phyloP scores from a whole-genome alignment of 345 rosid genomes.

The thale cress (Arabidopsis thaliana) region DNA sequence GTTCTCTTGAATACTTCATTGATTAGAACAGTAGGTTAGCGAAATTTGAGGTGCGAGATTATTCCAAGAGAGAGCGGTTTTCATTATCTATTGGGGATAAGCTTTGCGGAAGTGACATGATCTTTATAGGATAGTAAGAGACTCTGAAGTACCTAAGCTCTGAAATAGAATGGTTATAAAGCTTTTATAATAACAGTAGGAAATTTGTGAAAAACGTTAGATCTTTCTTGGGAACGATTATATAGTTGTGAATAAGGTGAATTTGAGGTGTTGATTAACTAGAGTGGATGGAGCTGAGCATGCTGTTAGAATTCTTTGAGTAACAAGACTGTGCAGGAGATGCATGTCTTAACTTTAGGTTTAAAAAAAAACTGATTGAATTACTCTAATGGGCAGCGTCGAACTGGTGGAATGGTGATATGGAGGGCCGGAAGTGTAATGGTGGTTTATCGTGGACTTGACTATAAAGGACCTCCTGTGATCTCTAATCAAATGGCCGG shows the following conservation, averaged over 20 bases:
- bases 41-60: conserved; percentile 20
- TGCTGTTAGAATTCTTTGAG: not conserved
- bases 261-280: not conserved
- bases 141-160: not conserved
- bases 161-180: conserved; percentile 7
- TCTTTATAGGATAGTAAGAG: conserved; percentile 1
- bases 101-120: not conserved
- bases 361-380: conserved; percentile 28
- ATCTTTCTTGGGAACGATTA: conserved; percentile 13
- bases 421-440: conserved; percentile 99
- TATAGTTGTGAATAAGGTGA: conserved; percentile 18
- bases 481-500: conserved; percentile 46
- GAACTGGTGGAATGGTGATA: conserved; percentile 92
- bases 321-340: conserved; percentile 28
- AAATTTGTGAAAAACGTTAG: not conserved
- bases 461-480: conserved; percentile 72
- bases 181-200: not conserved
- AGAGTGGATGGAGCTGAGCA: conserved; percentile 25
- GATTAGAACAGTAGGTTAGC: not conserved
- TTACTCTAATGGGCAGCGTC: conserved; percentile 73
- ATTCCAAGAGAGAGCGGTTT: not conserved
- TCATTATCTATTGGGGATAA: conserved; percentile 7
- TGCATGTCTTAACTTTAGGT: conserved; percentile 36
- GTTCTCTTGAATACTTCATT: conserved; percentile 24
- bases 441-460: conserved; percentile 87